Percentiles rank a stretch among this genome's conserved stretches.
phyloP scores from a whole-genome alignment of 208 protist genomes.

The Naegleria lovaniensis region DNA sequence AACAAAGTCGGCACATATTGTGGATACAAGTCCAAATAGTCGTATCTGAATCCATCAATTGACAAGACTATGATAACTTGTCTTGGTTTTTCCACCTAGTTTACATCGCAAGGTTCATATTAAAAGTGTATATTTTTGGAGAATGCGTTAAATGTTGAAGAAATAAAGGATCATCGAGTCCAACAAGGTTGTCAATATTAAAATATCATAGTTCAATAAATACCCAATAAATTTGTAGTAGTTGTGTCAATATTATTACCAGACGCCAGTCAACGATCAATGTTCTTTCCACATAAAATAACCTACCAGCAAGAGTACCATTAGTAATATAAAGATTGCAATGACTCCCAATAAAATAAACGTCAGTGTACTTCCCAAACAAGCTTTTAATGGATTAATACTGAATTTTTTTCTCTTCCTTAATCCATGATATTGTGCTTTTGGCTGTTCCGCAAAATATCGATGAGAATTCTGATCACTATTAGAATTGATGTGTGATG shows the following conservation, averaged over 20 bases:
- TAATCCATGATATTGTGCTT: too few species aligned
- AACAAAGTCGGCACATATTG: not conserved
- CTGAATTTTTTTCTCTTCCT: too few species aligned
- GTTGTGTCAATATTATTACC: too few species aligned
- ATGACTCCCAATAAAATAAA: not conserved
- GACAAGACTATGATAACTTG: not conserved
- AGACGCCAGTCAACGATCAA: too few species aligned
- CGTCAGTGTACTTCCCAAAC: not conserved
- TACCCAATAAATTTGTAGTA: not conserved
- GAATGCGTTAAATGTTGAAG: not conserved
- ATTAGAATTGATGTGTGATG: too few species aligned
- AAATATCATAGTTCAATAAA: not conserved
- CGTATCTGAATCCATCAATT: constrained; percentile 13
- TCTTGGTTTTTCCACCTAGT: not conserved
- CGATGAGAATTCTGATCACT: too few species aligned
- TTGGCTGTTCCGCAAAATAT: too few species aligned
- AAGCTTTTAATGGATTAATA: not conserved
- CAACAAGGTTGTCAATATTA: not conserved
- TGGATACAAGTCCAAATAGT: not conserved
- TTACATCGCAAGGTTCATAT: too few species aligned
- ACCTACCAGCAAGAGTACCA: not conserved
- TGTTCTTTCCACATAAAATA: too few species aligned
- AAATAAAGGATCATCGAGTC: not conserved
- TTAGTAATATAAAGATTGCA: not conserved
- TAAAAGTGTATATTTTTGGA: too few species aligned